Evolutionary conservation across 352 stramenopile genomes (phyloP).

Genomic region (Globisporangium canariense): DNA sequence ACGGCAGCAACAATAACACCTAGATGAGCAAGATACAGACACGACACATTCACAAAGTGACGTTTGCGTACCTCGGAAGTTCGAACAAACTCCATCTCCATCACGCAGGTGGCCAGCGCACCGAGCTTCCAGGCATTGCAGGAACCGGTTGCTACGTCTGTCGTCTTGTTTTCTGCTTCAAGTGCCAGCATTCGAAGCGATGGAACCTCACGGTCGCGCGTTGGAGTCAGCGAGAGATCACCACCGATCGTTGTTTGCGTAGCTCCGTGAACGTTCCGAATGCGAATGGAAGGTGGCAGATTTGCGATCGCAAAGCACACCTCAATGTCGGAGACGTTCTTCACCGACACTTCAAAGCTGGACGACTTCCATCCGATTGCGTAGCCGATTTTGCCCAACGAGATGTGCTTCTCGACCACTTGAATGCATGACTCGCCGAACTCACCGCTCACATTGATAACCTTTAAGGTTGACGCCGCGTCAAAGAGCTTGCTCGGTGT

Average conservation of each 20-base stretch:
- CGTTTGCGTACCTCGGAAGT: slow-evolving; percentile 46
- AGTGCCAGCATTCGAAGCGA: slow-evolving; percentile 46
- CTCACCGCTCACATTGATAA: slow-evolving; percentile 49
- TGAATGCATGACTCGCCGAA: slow-evolving; percentile 66
- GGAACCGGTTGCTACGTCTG: slow-evolving; percentile 4
- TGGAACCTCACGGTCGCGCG: slow-evolving; percentile 12
- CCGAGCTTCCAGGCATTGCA: slow-evolving; percentile 52
- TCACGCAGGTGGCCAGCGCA: slow-evolving; percentile 36
- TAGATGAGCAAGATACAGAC: neutral
- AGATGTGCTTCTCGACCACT: slow-evolving; percentile 47
- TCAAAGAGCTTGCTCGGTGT: slow-evolving; percentile 9
- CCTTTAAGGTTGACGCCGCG: slow-evolving; percentile 64
- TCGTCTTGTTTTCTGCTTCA: slow-evolving; percentile 26
- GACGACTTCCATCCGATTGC: slow-evolving; percentile 71
- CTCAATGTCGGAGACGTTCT: slow-evolving; percentile 65
- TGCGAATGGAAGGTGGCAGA: slow-evolving; percentile 48
- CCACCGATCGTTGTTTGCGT: slow-evolving; percentile 25
- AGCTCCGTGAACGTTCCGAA: slow-evolving; percentile 38
- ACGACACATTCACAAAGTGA: neutral
- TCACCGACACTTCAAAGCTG: slow-evolving; percentile 59
- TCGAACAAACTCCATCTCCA: slow-evolving; percentile 71
- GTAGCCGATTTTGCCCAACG: slow-evolving; percentile 83
- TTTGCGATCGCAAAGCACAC: slow-evolving; percentile 61
- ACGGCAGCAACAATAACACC: neutral
- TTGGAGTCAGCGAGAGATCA: neutral